phyloP scores from a whole-genome alignment of 2,329 filamentous ascomycete genomes.

The Endoconidiophora polonica region DNA sequence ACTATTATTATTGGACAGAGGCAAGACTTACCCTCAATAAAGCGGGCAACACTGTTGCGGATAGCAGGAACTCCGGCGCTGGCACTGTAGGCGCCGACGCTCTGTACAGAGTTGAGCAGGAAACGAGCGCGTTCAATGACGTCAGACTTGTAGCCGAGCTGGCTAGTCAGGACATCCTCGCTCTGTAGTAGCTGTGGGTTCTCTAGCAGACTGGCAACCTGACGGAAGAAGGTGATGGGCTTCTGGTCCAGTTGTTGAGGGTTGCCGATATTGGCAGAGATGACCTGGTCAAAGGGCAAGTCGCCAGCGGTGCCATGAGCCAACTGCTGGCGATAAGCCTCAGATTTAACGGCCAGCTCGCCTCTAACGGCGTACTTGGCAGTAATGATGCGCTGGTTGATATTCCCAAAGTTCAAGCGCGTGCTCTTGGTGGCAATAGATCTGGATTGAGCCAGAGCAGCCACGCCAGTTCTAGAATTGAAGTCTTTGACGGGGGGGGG shows the following conservation, averaged over 20 bases:
- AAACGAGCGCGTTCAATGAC: conserved; percentile 69
- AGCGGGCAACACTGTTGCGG: conserved; percentile 75
- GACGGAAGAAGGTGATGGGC: conserved; percentile 96
- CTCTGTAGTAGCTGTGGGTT: conserved; percentile 74
- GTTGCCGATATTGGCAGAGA: conserved; percentile 97
- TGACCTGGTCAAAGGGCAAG: conserved; percentile 77
- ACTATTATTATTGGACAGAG: background rate
- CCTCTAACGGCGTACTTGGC: conserved; percentile 95
- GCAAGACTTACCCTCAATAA: conserved; percentile 58
- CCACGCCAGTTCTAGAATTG: background rate
- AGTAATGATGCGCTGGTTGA: conserved; percentile 74
- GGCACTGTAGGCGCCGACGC: conserved; percentile 91
- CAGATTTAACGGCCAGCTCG: conserved; percentile 84
- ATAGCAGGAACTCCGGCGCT: conserved; percentile 79
- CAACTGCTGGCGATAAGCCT: conserved; percentile 69
- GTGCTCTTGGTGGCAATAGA: conserved; percentile 23
- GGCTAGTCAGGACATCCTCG: conserved; percentile 56
- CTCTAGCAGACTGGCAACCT: conserved; percentile 85
- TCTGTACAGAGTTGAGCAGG: conserved; percentile 69
- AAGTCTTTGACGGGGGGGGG: conserved; percentile 5
- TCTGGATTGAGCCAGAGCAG: conserved; percentile 6
- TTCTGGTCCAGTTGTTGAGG: conserved; percentile 98
- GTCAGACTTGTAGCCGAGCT: conserved; percentile 76
- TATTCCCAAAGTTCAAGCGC: conserved; percentile 61
- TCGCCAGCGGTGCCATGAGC: conserved; percentile 33